These are phyloP conservation scores for Dictyostelium capitatum DNA, from an alignment of 78 protist genomes.

Conservation along the genomic window DNA sequence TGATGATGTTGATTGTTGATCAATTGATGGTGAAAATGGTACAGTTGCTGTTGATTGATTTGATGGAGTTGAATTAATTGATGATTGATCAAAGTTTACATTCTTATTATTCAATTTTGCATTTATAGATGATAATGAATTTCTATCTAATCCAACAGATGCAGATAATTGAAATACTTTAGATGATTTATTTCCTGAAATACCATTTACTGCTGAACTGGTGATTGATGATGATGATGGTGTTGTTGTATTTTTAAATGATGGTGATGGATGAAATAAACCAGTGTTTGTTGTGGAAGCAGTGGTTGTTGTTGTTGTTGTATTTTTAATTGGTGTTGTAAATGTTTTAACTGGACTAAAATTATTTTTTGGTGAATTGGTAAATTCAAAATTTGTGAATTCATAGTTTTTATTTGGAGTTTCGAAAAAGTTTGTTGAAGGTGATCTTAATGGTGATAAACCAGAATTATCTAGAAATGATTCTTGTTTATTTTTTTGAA, in stretches of 20 bases:
- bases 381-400: conserved; percentile 22
- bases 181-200: background rate
- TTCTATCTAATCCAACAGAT: conserved; percentile 53
- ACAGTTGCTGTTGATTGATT: background rate
- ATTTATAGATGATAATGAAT: conserved; percentile 40
- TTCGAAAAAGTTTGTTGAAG: conserved; percentile 37
- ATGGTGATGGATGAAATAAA: background rate
- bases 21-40: background rate
- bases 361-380: background rate
- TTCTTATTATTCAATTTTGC: conserved; percentile 30
- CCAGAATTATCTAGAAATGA: conserved; percentile 36
- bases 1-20: background rate
- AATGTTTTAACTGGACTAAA: background rate
- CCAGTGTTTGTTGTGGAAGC: background rate
- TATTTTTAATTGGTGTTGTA: background rate
- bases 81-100: background rate
- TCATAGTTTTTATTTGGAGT: conserved; percentile 25
- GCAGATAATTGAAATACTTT: background rate
- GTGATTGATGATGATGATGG: conserved; percentile 6
- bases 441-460: conserved; percentile 55
- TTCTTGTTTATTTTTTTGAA: conserved; percentile 31
- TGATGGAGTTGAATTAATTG: background rate
- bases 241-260: conserved; percentile 3
- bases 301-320: background rate
- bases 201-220: background rate